Conservation (phyloP, 2,329 filamentous ascomycete species). For the Nectriaceae sp. region DNA sequence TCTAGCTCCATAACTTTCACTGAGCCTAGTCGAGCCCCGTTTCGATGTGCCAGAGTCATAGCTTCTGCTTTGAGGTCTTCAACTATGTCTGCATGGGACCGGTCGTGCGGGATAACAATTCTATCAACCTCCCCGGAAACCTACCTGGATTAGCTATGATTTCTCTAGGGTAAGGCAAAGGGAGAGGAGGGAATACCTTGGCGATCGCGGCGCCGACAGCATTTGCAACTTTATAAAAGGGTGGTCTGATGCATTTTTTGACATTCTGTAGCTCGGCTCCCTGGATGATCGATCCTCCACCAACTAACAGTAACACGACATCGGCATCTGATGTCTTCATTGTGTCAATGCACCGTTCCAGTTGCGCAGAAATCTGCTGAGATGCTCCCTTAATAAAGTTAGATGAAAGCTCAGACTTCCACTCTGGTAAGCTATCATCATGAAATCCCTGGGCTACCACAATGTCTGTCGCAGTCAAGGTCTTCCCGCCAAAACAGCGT, state of each 20-base stretch:
- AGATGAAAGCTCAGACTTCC: neutral
- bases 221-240: slow-evolving; percentile 57
- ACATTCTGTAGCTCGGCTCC: slow-evolving; percentile 51
- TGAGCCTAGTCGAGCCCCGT: neutral
- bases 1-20: neutral
- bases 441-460: slow-evolving; percentile 27
- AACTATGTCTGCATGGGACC: neutral
- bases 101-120: neutral
- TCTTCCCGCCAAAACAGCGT: slow-evolving; percentile 54
- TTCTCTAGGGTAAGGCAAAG: neutral
- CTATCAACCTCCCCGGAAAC: neutral
- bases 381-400: neutral
- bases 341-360: slow-evolving; percentile 41
- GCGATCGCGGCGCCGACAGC: slow-evolving; percentile 62
- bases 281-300: slow-evolving; percentile 57
- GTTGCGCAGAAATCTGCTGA: neutral
- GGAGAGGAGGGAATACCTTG: too few relatives aligned
- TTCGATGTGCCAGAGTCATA: neutral
- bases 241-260: slow-evolving; percentile 50
- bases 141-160: neutral
- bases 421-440: neutral
- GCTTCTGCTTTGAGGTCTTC: neutral
- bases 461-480: slow-evolving; percentile 56
- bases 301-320: slow-evolving; percentile 56
- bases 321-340: slow-evolving; percentile 58